Percentiles rank a stretch among this genome's conserved stretches.
Evolutionary conservation across 2,329 filamentous ascomycete species (phyloP).

Genomic region (Talaromyces rugulosus): DNA sequence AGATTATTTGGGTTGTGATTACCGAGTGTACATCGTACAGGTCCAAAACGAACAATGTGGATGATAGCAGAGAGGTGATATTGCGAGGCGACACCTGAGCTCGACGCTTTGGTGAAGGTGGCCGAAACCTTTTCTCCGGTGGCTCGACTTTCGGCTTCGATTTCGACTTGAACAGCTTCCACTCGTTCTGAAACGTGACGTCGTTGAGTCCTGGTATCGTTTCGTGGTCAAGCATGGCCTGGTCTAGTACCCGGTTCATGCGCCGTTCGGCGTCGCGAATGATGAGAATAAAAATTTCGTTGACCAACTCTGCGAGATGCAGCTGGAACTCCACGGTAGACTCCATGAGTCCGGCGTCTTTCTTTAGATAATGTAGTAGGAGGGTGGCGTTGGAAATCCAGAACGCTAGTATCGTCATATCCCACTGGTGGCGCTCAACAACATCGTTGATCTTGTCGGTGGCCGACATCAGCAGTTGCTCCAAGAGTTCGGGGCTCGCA

Average conservation of each 20-base stretch:
- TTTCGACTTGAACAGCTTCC: slow-evolving; percentile 94
- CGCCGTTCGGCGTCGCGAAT: slow-evolving; percentile 92
- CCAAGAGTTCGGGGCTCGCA: slow-evolving; percentile 77
- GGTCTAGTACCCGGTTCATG: slow-evolving; percentile 91
- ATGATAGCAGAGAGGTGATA: slow-evolving; percentile 90
- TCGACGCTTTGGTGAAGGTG: slow-evolving; percentile 86
- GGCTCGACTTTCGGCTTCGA: slow-evolving; percentile 83
- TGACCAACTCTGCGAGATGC: slow-evolving; percentile 89
- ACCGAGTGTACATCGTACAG: slow-evolving; percentile 99
- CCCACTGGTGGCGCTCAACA: slow-evolving; percentile 95
- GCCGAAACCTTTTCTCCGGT: slow-evolving; percentile 82
- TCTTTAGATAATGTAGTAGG: slow-evolving; percentile 93
- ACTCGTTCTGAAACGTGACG: slow-evolving; percentile 95
- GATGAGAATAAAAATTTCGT: slow-evolving; percentile 97
- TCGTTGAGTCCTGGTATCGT: slow-evolving; percentile 97
- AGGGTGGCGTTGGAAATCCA: slow-evolving; percentile 98
- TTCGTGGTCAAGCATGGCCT: slow-evolving; percentile 94
- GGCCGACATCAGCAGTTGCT: slow-evolving; percentile 73
- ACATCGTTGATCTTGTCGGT: slow-evolving; percentile 97
- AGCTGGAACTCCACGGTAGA: slow-evolving; percentile 86
- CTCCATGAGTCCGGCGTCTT: slow-evolving; percentile 75
- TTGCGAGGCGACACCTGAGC: slow-evolving; percentile 91
- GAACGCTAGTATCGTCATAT: slow-evolving; percentile 98
- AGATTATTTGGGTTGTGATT: slow-evolving; percentile 85
- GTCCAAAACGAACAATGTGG: slow-evolving; percentile 93